Percentiles rank a stretch among this genome's conserved stretches.
phyloP scores from a whole-genome alignment of 2,329 filamentous ascomycete genomes.

The Pyricularia grisea region DNA sequence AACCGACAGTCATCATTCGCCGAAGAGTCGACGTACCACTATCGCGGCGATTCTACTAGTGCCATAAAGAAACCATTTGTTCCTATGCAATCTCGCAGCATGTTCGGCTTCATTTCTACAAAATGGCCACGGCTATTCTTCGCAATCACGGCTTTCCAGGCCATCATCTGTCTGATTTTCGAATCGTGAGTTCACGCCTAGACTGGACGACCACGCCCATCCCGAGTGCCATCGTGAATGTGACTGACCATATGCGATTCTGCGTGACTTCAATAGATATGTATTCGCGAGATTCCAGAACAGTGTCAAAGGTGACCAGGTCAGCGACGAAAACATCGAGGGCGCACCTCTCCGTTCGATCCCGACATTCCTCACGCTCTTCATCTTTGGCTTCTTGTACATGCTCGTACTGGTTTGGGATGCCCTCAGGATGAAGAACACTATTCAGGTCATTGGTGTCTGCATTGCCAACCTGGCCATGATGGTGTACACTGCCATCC shows the following conservation, averaged over 20 bases:
- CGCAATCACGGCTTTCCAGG: constrained; percentile 63
- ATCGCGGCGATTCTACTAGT: constrained; percentile 19
- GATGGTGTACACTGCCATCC: constrained; percentile 85
- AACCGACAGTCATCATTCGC: constrained; percentile 15
- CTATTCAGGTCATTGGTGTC: constrained; percentile 93
- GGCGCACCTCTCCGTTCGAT: constrained; percentile 61
- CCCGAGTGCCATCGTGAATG: background rate
- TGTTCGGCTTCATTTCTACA: constrained; percentile 70
- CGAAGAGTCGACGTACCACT: constrained; percentile 20
- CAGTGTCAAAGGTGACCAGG: constrained; percentile 36
- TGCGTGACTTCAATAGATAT: constrained; percentile 48
- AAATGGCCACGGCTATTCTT: constrained; percentile 87
- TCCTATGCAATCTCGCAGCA: constrained; percentile 25
- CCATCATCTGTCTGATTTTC: constrained; percentile 68
- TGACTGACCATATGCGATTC: background rate
- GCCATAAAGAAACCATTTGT: constrained; percentile 16
- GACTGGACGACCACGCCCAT: background rate
- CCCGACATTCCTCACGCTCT: constrained; percentile 88
- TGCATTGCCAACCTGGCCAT: constrained; percentile 89
- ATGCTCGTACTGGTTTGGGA: constrained; percentile 86
- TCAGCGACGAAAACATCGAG: constrained; percentile 32
- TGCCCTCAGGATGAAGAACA: constrained; percentile 89
- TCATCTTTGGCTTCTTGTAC: constrained; percentile 96
- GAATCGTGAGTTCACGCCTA: constrained; percentile 61
- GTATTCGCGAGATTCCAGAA: constrained; percentile 81